Percentiles rank a stretch among this genome's conserved stretches.
These are phyloP conservation scores for Candida sanyaensis DNA, from an alignment of 1,139 yeast genomes.

Conservation along the genomic window DNA sequence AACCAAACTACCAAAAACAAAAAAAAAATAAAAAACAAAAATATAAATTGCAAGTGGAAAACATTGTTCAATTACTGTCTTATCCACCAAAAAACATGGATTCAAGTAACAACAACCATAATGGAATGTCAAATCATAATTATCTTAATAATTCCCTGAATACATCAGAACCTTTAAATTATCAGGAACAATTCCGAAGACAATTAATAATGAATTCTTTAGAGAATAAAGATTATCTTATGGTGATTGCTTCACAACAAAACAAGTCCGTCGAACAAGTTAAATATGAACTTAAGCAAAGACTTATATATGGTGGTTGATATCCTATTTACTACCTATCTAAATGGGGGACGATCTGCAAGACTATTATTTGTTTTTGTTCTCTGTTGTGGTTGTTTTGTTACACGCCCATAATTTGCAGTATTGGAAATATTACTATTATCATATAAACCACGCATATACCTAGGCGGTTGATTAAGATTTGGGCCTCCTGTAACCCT, in stretches of 20 bases:
- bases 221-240: conserved; percentile 45
- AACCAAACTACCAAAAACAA: neutral
- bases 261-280: conserved; percentile 47
- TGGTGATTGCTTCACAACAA: conserved; percentile 47
- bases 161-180: conserved; percentile 20
- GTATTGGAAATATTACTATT: conserved; percentile 16
- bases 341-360: conserved; percentile 24
- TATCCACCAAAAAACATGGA: neutral
- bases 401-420: conserved; percentile 2
- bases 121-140: neutral
- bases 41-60: too few relatives aligned
- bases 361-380: conserved; percentile 1
- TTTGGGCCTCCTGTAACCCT: conserved; percentile 25
- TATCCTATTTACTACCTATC: conserved; percentile 14
- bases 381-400: conserved; percentile 1
- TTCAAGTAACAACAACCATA: neutral
- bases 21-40: neutral
- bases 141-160: neutral
- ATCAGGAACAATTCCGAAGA: conserved; percentile 41
- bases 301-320: conserved; percentile 15
- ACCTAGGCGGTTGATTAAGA: conserved; percentile 47
- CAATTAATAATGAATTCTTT: conserved; percentile 43
- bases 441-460: conserved; percentile 42
- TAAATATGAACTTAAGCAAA: conserved; percentile 36
- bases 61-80: too few relatives aligned